Percentiles rank a stretch among this genome's conserved stretches.
Evolutionary conservation across 2,329 filamentous ascomycete genomes (phyloP).

Genomic region (Cordyceps militaris): DNA sequence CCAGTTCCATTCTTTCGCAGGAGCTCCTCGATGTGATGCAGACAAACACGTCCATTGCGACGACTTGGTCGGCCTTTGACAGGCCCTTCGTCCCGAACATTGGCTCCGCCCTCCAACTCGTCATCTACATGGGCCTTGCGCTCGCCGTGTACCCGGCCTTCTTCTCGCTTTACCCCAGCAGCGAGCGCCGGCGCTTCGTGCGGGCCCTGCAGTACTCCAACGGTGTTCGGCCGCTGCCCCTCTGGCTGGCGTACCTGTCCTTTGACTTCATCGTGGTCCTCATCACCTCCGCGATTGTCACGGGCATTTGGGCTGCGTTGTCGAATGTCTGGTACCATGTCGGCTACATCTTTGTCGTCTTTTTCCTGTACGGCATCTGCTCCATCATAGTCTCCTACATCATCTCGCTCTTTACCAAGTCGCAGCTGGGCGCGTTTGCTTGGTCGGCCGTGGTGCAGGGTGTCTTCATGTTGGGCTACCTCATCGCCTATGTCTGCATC

Average conservation of each 20-base stretch:
- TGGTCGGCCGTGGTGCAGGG: slow-evolving; percentile 73
- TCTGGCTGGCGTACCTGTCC: slow-evolving; percentile 75
- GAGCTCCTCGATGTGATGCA: slow-evolving; percentile 61
- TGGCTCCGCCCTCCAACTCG: slow-evolving; percentile 69
- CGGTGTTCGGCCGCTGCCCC: slow-evolving; percentile 70
- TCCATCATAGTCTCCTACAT: slow-evolving; percentile 73
- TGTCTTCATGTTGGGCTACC: slow-evolving; percentile 61
- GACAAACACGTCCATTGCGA: slow-evolving; percentile 60
- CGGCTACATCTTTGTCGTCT: slow-evolving; percentile 73
- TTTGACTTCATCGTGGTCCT: slow-evolving; percentile 78
- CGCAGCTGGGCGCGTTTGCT: slow-evolving; percentile 77
- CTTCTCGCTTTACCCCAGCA: slow-evolving; percentile 82
- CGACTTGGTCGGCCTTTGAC: slow-evolving; percentile 69
- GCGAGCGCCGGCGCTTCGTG: slow-evolving; percentile 72
- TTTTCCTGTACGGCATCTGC: slow-evolving; percentile 73
- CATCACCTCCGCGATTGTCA: slow-evolving; percentile 54
- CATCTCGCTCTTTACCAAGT: slow-evolving; percentile 70
- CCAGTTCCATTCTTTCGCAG: slow-evolving; percentile 54
- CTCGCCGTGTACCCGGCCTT: slow-evolving; percentile 76
- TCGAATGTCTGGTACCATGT: slow-evolving; percentile 68
- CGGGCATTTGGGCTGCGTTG: slow-evolving; percentile 60
- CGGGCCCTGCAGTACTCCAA: slow-evolving; percentile 87
- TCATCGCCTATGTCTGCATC: slow-evolving; percentile 64
- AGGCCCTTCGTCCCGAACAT: slow-evolving; percentile 61
- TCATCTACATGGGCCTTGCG: slow-evolving; percentile 74